Evolutionary conservation across 345 rosid species (phyloP).

Genomic region (Hibiscus mutabilis): DNA sequence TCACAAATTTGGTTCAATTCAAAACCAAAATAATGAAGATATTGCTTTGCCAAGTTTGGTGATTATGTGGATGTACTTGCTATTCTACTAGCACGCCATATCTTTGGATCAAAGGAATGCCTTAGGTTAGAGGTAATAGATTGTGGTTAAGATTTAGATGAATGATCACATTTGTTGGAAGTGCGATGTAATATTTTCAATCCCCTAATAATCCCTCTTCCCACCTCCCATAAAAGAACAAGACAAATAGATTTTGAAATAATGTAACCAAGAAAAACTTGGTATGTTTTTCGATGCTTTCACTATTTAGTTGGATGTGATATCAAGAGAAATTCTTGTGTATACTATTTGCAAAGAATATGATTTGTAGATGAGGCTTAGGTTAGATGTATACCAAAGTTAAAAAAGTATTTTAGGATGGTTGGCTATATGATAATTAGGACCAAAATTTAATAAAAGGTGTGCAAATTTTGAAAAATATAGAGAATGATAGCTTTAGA

Average conservation of each 20-base stretch:
- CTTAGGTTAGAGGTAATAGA: neutral
- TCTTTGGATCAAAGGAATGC: neutral
- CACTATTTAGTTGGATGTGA: neutral
- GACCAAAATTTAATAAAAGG: neutral
- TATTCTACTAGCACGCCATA: neutral
- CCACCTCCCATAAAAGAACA: neutral
- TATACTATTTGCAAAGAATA: neutral
- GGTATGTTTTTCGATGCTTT: neutral
- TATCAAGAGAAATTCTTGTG: neutral
- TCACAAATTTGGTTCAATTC: neutral
- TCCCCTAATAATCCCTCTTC: too few relatives aligned
- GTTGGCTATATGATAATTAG: neutral
- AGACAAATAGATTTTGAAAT: neutral
- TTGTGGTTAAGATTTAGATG: constrained; percentile 1
- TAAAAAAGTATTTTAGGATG: neutral
- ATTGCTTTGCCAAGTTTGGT: neutral
- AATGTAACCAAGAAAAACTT: neutral
- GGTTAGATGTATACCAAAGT: neutral
- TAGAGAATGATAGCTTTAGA: neutral
- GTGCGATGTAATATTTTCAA: neutral
- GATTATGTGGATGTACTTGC: neutral
- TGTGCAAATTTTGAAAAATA: neutral
- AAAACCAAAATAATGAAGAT: neutral
- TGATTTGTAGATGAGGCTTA: neutral
- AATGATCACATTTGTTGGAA: neutral